Evolutionary conservation across 1,139 yeast species (phyloP), one percentile per base, ranked within the genome.

Genomic region (Geotrichum europaeum): DNA sequence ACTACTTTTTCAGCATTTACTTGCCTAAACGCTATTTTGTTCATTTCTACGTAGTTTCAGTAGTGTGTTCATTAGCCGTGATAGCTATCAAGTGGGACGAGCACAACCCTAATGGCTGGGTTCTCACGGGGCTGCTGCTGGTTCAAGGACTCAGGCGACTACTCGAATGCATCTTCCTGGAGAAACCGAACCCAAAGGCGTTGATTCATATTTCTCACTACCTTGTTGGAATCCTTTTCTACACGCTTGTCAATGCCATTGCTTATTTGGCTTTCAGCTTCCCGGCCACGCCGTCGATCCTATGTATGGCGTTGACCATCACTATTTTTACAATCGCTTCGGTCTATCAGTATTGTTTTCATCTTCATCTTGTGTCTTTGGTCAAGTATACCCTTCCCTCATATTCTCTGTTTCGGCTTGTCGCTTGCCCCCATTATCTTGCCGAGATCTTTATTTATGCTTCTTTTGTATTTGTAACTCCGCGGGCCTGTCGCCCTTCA

Each of bases 351-450:
- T 78, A 69, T 65, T 65, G 66, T 25, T 82, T 83, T 67, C 97
- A 92, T 72, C 62, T 63, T 4, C 82, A 85, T 64, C 77, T 92
- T 61, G 80, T 95, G 0, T 66, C 73, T 3, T 76, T 90, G 51
- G 75, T 75, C 25, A 91, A 91, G 72, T 92, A 92, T 72, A 76
- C 85, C 0, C 69, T 82, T 43, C 97, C 97, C 0, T 69, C 70
- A 0, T 72, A 72, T 50, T 79, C 85, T 1, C 68, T 84, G 55
- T 86, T 89, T 71, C 72, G 72, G 50, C 68, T 69, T 15, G 78
- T 83, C 1, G 79, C 87, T 13, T 86, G 91, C 67, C 92, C 97
- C 0, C 97, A 92, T 72, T 92, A 91, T 68, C 76, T 86, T 20
- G 88, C 87, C 66, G 98, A 92, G 70, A 75, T 89, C 1, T 61